phyloP scores from a whole-genome alignment of 805 yeast genomes.

The Debaryomyces castellii region DNA sequence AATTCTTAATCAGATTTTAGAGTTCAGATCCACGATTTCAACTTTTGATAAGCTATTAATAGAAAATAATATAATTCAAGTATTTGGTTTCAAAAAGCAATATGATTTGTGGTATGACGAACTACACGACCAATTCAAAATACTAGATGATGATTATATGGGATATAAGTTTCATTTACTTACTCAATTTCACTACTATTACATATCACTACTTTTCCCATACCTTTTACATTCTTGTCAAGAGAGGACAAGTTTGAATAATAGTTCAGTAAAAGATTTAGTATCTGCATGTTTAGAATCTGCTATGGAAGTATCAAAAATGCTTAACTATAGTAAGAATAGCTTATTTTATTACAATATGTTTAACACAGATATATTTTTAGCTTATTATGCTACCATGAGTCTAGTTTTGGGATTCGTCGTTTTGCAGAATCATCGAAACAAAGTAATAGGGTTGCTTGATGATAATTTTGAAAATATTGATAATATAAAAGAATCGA shows the following conservation, averaged over 20 bases:
- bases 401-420: constrained; percentile 2
- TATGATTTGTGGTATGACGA: not conserved
- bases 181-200: constrained; percentile 4
- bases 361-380: constrained; percentile 3
- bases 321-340: not conserved
- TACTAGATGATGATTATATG: not conserved
- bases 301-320: not conserved
- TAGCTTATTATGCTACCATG: constrained; percentile 6
- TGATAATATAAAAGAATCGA: not conserved
- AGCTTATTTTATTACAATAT: not conserved
- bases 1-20: not conserved
- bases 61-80: not conserved
- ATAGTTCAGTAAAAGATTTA: not conserved
- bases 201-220: constrained; percentile 5
- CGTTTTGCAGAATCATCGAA: not conserved
- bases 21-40: not conserved
- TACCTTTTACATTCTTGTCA: not conserved
- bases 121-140: not conserved
- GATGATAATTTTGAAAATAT: not conserved
- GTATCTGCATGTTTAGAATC: not conserved
- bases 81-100: not conserved
- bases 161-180: constrained; percentile 3
- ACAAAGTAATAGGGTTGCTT: not conserved
- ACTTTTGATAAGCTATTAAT: not conserved
- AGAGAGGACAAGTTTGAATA: not conserved